A percentile compares a stretch with the other conserved stretches of the same genome.
Conservation (phyloP, 78 protist genomes). For the Dictyostelium firmibasis region DNA sequence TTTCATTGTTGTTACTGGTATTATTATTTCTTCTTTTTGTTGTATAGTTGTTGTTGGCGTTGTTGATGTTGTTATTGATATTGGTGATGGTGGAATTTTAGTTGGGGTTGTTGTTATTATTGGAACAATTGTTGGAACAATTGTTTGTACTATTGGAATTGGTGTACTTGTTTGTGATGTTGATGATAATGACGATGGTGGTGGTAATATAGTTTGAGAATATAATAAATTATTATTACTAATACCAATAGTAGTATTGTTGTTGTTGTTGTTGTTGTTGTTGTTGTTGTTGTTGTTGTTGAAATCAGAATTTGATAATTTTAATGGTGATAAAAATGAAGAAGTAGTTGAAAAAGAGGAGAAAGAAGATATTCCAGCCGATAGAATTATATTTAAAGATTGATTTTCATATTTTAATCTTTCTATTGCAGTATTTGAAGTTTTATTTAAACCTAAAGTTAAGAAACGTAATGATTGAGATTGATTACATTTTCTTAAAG, state of each 20-base stretch:
- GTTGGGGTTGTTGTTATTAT: background rate
- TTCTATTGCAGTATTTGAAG: conserved; percentile 26
- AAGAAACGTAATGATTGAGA: background rate
- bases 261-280: no score
- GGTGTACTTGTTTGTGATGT: background rate
- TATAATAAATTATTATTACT: background rate
- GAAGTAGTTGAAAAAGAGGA: background rate
- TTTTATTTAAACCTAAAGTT: conserved; percentile 45
- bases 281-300: background rate
- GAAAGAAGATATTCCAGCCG: background rate
- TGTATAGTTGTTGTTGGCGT: background rate
- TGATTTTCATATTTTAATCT: background rate
- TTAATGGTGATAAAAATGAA: background rate
- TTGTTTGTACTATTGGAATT: background rate
- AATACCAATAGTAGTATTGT: no score
- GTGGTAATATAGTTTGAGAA: background rate
- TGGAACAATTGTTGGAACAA: background rate
- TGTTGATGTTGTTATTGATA: background rate
- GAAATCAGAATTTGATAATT: background rate
- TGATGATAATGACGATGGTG: background rate
- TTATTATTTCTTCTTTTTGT: background rate
- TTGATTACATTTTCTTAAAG: background rate
- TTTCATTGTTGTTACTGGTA: conserved; percentile 14
- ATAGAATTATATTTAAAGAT: background rate
- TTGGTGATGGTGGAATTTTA: background rate